Evolutionary conservation across 371 early-diverging fungal genomes (phyloP).

Genomic region (Mortierella sp.): DNA sequence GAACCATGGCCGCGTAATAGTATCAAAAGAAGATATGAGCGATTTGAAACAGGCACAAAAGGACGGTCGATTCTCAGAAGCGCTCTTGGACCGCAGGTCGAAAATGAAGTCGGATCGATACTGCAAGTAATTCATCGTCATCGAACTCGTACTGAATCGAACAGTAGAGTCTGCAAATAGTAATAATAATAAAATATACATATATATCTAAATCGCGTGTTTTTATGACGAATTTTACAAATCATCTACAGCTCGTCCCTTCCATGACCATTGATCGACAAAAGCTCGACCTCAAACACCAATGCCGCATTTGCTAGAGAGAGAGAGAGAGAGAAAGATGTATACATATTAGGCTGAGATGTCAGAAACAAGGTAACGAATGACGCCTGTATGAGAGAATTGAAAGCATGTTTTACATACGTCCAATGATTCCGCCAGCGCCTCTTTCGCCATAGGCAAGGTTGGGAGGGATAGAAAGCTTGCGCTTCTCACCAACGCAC

Average conservation of each 20-base stretch:
- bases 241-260: conserved; percentile 46
- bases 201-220: too few species aligned
- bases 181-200: too few species aligned
- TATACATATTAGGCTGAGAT: not conserved
- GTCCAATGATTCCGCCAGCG: conserved; percentile 32
- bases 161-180: too few species aligned
- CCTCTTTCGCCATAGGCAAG: conserved; percentile 53
- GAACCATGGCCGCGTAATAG: conserved; percentile 67
- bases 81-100: conserved; percentile 81
- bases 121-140: conserved; percentile 67
- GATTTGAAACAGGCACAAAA: conserved; percentile 73
- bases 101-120: conserved; percentile 88
- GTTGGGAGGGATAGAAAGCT: conserved; percentile 63
- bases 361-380: not conserved
- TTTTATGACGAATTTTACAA: not conserved
- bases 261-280: conserved; percentile 42
- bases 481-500: conserved; percentile 75
- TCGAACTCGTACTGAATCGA: not conserved
- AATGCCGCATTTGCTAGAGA: conserved; percentile 38
- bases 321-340: not conserved
- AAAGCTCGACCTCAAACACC: conserved; percentile 50
- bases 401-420: not conserved
- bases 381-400: not conserved
- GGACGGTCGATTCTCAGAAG: conserved; percentile 80
- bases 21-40: conserved; percentile 58